These are phyloP conservation scores for Carex littledalei DNA, from an alignment of 176 grass and related monocot species.

Conservation along the genomic window DNA sequence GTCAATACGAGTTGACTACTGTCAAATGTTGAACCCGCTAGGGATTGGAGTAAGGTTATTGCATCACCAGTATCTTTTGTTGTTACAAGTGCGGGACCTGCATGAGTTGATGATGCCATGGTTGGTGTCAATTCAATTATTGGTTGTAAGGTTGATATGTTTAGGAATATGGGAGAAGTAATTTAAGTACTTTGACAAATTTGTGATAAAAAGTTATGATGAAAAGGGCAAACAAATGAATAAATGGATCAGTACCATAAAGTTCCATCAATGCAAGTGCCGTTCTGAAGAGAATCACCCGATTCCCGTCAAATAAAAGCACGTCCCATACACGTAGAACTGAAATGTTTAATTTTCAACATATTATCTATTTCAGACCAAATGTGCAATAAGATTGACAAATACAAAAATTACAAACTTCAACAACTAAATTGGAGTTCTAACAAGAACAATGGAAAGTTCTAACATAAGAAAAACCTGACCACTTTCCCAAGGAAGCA, in stretches of 20 bases:
- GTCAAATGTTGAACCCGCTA: constrained; percentile 95
- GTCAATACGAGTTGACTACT: constrained; percentile 98
- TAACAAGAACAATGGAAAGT: constrained; percentile 5
- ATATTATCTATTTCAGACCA: constrained; percentile 9
- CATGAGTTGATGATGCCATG: constrained; percentile 13
- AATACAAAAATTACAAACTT: constrained; percentile 8
- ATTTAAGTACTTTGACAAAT: neutral
- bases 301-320: constrained; percentile 88
- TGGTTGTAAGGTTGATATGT: constrained; percentile 11
- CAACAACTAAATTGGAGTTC: constrained; percentile 16
- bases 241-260: constrained; percentile 58
- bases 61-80: constrained; percentile 98
- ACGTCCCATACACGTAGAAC: constrained; percentile 99
- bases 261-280: constrained; percentile 92
- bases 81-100: constrained; percentile 94
- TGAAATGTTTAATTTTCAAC: constrained; percentile 39
- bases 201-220: constrained; percentile 26
- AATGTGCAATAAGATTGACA: neutral
- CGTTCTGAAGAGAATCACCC: constrained; percentile 86
- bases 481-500: constrained; percentile 99
- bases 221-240: neutral
- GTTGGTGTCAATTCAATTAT: constrained; percentile 12
- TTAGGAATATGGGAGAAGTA: neutral
- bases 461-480: constrained; percentile 39
- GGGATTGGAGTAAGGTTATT: constrained; percentile 86